Evolutionary conservation across 768 basidiomycete genomes (phyloP), one percentile per base, ranked within the genome.

Genomic region (Cytidiella melzeri): DNA sequence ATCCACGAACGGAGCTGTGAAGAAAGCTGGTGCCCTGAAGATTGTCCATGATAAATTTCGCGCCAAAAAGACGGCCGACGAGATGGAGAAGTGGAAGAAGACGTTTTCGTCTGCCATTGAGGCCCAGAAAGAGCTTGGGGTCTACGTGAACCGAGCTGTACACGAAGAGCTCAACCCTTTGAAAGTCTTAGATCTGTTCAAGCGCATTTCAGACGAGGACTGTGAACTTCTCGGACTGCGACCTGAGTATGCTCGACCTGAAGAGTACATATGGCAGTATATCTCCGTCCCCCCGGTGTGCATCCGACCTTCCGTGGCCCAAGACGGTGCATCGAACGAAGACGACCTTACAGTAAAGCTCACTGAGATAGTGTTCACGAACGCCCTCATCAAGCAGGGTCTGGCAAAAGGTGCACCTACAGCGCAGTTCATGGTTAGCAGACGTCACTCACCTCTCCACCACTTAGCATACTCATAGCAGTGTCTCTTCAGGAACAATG

Each of bases 241-340:
- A 50, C 96, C 96, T 1, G 77, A 77, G 12, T 84, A 83, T 61
- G 94, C 95, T 41, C 72, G 96, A 46, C 96, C 96, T 9, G 96
- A 99, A 69, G 89, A 97, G 64, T 96, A 92, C 59, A 81, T 99
- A 45, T 99, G 96, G 95, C 95, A 98, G 66, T 99, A 97, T 66
- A 81, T 99, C 12, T 95, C 93, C 20, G 96, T 99, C 25, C 96
- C 96, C 36, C 96, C 96, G 0, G 92, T 96, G 18, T 94, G 92
- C 63, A 99, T 99, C 48, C 82, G 96, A 41, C 96, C 96, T 0
- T 96, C 93, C 3, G 96, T 99, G 1, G 87, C 90, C 0, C 96
- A 98, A 66, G 96, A 99, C 59, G 93, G 92, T 4, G 95, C 95
- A 34, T 96, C 92, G 21, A 99, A 96, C 57, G 96, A 99, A 70